phyloP scores from a whole-genome alignment of 2,329 filamentous ascomycete species.

The Nothophaeocryptopus gaeumannii region DNA sequence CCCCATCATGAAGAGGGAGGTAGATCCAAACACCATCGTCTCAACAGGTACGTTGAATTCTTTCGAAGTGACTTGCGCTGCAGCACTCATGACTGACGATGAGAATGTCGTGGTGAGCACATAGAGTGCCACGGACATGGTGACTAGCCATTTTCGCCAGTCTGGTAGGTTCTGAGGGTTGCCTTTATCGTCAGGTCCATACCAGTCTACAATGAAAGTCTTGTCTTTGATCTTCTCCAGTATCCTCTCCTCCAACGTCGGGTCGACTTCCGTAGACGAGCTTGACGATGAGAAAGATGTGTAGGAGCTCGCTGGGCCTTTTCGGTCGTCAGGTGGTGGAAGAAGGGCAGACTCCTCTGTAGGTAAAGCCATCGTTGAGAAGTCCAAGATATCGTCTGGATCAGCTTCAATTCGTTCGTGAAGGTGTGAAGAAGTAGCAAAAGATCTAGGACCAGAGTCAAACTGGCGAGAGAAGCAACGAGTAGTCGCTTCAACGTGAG shows the following conservation, averaged over 20 bases:
- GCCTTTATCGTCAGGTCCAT: conserved; percentile 12
- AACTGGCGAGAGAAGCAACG: no score
- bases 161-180: conserved; percentile 15
- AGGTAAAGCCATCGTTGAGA: no score
- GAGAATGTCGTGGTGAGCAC: conserved; percentile 15
- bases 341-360: no score
- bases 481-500: no score
- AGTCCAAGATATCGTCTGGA: no score
- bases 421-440: no score
- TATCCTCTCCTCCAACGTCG: conserved; percentile 4
- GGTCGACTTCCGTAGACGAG: no score
- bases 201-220: conserved; percentile 14
- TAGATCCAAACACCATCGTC: conserved; percentile 32
- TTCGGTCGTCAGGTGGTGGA: no score
- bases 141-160: conserved; percentile 15
- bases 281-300: no score
- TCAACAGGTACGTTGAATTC: conserved; percentile 9
- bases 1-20: conserved; percentile 63
- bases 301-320: no score
- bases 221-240: conserved; percentile 7
- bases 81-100: conserved; percentile 14
- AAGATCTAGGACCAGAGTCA: no score
- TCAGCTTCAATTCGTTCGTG: no score
- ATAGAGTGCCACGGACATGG: conserved; percentile 13
- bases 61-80: conserved; percentile 4